Evolutionary conservation across 2,329 filamentous ascomycete genomes (phyloP).

Genomic region (Cladophialophora bantiana): DNA sequence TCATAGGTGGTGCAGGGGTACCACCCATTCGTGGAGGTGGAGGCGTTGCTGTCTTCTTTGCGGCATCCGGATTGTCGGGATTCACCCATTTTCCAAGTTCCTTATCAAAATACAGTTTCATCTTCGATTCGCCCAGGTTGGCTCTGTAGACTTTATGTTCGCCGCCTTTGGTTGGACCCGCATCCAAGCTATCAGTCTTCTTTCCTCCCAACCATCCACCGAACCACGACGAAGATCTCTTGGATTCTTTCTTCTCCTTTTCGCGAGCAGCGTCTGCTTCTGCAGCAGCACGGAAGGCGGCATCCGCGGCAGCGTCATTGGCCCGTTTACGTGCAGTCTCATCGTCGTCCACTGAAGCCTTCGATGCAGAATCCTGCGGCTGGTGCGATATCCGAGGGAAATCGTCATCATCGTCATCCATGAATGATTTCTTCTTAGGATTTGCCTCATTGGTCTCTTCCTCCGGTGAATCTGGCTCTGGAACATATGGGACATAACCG

Average conservation of each 20-base stretch:
- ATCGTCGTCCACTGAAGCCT: conserved; percentile 25
- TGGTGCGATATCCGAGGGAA: conserved; percentile 23
- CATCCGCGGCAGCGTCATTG: conserved; percentile 41
- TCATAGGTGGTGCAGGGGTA: conserved; percentile 33
- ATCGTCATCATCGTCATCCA: conserved; percentile 70
- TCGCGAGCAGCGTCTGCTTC: conserved; percentile 38
- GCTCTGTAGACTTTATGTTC: conserved; percentile 74
- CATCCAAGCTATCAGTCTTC: conserved; percentile 66
- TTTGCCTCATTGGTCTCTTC: conserved; percentile 61
- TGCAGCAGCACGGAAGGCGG: conserved; percentile 41
- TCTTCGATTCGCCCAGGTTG: conserved; percentile 89
- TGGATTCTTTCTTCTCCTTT: conserved; percentile 53
- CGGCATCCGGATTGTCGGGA: conserved; percentile 78
- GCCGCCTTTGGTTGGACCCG: conserved; percentile 44
- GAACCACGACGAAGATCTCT: conserved; percentile 69
- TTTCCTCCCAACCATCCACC: conserved; percentile 82
- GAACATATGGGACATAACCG: conserved; percentile 44
- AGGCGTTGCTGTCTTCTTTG: conserved; percentile 71
- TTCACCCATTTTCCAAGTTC: conserved; percentile 99
- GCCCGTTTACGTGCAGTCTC: conserved; percentile 36
- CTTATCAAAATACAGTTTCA: conserved; percentile 90
- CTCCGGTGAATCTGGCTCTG: conserved; percentile 60
- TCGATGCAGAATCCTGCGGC: conserved; percentile 11
- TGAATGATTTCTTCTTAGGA: conserved; percentile 76
- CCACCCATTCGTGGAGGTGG: conserved; percentile 74